Percentiles rank a stretch among this genome's conserved stretches.
These are phyloP conservation scores for Rhynchosporium graminicola DNA, from an alignment of 2,329 filamentous ascomycete genomes.

Conservation along the genomic window DNA sequence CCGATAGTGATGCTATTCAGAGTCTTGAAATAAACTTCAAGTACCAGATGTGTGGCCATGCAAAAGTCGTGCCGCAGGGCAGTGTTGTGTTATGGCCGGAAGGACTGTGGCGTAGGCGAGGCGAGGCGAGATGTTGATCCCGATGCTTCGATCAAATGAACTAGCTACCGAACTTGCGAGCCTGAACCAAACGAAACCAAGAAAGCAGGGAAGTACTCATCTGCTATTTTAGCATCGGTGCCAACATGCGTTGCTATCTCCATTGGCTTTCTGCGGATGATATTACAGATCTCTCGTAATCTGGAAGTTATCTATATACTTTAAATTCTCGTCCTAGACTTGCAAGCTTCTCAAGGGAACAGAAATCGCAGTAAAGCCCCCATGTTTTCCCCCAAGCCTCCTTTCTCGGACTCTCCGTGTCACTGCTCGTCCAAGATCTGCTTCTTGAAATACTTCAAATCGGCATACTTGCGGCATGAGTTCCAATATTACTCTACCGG, in stretches of 20 bases:
- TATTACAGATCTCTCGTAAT: background rate
- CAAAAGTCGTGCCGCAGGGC: slow-evolving; percentile 8
- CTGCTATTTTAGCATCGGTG: background rate
- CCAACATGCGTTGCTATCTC: slow-evolving; percentile 2
- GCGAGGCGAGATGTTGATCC: background rate
- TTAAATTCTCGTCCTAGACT: background rate
- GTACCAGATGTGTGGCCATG: slow-evolving; percentile 6
- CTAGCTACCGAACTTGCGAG: background rate
- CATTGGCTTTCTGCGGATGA: background rate
- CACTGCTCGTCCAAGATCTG: background rate
- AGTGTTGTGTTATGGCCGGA: background rate
- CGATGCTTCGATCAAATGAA: background rate
- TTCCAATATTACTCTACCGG: background rate
- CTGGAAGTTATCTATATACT: background rate
- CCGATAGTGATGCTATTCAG: slow-evolving; percentile 10
- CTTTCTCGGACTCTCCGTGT: background rate
- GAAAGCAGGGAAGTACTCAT: background rate
- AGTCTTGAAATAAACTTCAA: background rate
- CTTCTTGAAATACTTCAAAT: background rate
- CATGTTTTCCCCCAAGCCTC: background rate
- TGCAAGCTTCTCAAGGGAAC: background rate
- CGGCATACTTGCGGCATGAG: background rate
- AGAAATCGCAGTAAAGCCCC: no score
- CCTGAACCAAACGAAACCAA: background rate
- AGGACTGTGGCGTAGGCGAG: slow-evolving; percentile 11